Conservation (phyloP, 768 basidiomycete genomes). For the Lentinula sp. region DNA sequence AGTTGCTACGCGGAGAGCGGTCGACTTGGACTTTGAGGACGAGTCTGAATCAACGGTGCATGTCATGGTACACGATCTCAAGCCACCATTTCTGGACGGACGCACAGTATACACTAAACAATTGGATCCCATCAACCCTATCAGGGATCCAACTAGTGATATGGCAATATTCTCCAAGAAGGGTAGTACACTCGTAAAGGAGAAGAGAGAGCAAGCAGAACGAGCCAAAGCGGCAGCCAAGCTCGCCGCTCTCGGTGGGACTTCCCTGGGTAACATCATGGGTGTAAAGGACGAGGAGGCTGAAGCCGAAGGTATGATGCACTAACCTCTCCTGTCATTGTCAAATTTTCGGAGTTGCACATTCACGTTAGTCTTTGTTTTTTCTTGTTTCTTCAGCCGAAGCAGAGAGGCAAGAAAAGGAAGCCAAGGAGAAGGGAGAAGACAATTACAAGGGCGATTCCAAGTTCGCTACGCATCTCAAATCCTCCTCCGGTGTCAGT, state of each 20-base stretch:
- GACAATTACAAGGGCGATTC: conserved; percentile 89
- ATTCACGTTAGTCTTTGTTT: conserved; percentile 59
- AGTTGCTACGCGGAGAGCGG: conserved; percentile 76
- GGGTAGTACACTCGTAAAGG: conserved; percentile 90
- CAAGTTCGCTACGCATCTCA: conserved; percentile 94
- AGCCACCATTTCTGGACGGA: conserved; percentile 97
- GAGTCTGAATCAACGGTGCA: conserved; percentile 96
- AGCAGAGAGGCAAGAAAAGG: conserved; percentile 40
- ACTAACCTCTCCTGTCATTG: conserved; percentile 9
- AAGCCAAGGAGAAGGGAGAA: conserved; percentile 43
- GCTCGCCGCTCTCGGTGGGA: conserved; percentile 86
- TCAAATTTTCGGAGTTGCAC: conserved; percentile 50
- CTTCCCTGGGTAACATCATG: conserved; percentile 94
- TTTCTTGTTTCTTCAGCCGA: conserved; percentile 46
- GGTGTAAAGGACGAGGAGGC: conserved; percentile 95
- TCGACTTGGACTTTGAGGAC: conserved; percentile 95
- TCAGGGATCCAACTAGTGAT: conserved; percentile 88
- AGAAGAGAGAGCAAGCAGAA: conserved; percentile 95
- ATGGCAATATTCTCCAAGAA: conserved; percentile 97
- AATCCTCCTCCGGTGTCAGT: conserved; percentile 70
- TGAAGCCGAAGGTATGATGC: conserved; percentile 77
- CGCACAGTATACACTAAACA: conserved; percentile 95
- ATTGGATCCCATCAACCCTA: conserved; percentile 94
- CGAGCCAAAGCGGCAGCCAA: conserved; percentile 95
- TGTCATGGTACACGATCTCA: conserved; percentile 94